These are phyloP conservation scores for Ophiognomonia clavigignenti-juglandacearum DNA, from an alignment of 2,329 filamentous ascomycete genomes.

Conservation along the genomic window DNA sequence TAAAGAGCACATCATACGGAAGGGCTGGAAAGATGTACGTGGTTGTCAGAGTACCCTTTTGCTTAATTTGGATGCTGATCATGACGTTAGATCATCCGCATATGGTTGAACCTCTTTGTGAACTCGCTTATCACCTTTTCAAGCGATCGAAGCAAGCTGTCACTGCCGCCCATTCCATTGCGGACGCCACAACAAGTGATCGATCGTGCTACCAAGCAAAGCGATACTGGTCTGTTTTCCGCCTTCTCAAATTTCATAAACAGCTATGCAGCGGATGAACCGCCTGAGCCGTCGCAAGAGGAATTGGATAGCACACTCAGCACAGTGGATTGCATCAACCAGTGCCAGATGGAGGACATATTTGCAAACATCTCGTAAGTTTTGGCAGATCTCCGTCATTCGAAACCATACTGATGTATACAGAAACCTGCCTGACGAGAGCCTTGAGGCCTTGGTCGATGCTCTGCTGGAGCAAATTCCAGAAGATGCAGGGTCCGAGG, in stretches of 20 bases:
- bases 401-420: neutral
- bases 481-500: constrained; percentile 69
- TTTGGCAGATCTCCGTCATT: neutral
- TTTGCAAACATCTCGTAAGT: constrained; percentile 77
- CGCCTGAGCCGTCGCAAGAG: constrained; percentile 93
- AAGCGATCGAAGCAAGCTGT: constrained; percentile 56
- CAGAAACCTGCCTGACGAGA: constrained; percentile 34
- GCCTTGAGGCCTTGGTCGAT: constrained; percentile 51
- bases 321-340: constrained; percentile 89
- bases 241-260: constrained; percentile 95
- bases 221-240: constrained; percentile 83
- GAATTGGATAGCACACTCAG: constrained; percentile 94
- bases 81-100: constrained; percentile 66
- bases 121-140: constrained; percentile 85
- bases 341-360: constrained; percentile 78
- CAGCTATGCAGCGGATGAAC: constrained; percentile 97
- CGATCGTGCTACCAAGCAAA: constrained; percentile 73
- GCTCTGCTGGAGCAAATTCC: constrained; percentile 79
- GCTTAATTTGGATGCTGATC: constrained; percentile 29
- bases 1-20: constrained; percentile 70
- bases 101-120: constrained; percentile 92
- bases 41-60: no score
- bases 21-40: constrained; percentile 75
- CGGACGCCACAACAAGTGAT: constrained; percentile 91
- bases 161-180: constrained; percentile 77